Evolutionary conservation across 2,329 filamentous ascomycete species (phyloP).

Genomic region (Alternaria brassicae): DNA sequence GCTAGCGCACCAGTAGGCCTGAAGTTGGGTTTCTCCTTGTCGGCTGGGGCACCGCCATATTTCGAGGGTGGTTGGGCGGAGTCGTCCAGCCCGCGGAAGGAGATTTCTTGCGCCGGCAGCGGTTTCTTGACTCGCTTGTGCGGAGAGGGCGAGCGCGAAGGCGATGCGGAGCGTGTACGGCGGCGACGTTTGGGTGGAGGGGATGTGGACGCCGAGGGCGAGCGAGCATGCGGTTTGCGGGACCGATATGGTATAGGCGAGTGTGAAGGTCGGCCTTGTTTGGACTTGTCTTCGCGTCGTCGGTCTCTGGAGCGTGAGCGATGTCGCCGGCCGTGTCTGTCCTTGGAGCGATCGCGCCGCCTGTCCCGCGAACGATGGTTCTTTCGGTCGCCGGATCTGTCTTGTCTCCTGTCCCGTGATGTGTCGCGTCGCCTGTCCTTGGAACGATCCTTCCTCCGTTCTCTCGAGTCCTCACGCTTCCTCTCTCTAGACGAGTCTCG

Average conservation of each 20-base stretch:
- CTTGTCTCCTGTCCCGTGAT: constrained; percentile 26
- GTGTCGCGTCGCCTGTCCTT: constrained; percentile 25
- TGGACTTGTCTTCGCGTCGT: constrained; percentile 22
- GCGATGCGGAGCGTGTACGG: constrained; percentile 36
- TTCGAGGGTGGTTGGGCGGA: constrained; percentile 38
- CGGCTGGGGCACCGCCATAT: constrained; percentile 49
- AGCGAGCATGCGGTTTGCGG: constrained; percentile 34
- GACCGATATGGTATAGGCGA: constrained; percentile 36
- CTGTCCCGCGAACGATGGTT: constrained; percentile 28
- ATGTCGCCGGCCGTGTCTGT: constrained; percentile 19
- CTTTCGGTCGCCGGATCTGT: constrained; percentile 9
- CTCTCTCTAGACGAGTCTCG: constrained; percentile 25
- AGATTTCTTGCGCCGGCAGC: constrained; percentile 56
- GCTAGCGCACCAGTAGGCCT: constrained; percentile 80
- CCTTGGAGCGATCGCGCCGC: constrained; percentile 26
- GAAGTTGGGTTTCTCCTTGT: constrained; percentile 90
- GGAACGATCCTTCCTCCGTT: constrained; percentile 19
- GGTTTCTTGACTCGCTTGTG: constrained; percentile 52
- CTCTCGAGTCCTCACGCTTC: constrained; percentile 19
- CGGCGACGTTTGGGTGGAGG: constrained; percentile 47
- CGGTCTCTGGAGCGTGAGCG: constrained; percentile 28
- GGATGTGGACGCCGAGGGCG: constrained; percentile 35
- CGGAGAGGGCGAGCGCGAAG: constrained; percentile 54
- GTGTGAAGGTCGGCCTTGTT: constrained; percentile 28
- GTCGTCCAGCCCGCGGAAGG: constrained; percentile 51